Evolutionary conservation across 371 early-diverging fungal genomes (phyloP), one percentile per base, ranked within the genome.

Genomic region (Smittium culicis): DNA sequence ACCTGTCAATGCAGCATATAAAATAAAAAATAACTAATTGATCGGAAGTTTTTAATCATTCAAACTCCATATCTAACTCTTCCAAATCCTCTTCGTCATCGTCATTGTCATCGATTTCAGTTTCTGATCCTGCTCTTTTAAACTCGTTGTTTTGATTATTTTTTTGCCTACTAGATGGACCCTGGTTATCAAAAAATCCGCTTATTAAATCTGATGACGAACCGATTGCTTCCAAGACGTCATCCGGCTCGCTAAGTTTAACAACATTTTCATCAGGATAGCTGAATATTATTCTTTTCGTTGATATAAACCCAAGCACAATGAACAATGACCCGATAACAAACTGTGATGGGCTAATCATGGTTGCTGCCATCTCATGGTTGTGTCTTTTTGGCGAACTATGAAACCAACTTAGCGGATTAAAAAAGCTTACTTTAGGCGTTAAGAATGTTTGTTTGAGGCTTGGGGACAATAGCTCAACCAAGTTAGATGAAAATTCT

Each of bases 71-170:
- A 5, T 63, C n/a, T 5, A 35, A 2, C 63, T 66, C 66, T n/a
- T 67, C 65, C 5, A 65, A 30, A 66, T 67, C 65, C 16, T 67
- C 67, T 31, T 67, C 66, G 25, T 30, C 54, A 25, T 66, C 67
- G 2, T 64, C 45, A 32, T 31, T 67, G 1, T 66, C 67, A 67
- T 67, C 67, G 5, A 2, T 8, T 8, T 66, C 67, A 27, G 24
- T 14, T 8, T 67, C 67, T 8, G 24, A 2, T 3, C 67, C 31
- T 30, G 27, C 11, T 25, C 67, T 67, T 3, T 17, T 24, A 3
- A 28, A 14, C 16, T 17, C 24, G n/a, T 8, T 25, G n/a, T 16
- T 65, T 14, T 67, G 68, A 11, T 66, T 67, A 27, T 11, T 5
- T 25, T 66, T 11, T 64, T 66, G 29, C 5, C 20, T 14, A 64